phyloP scores from a whole-genome alignment of 2,329 filamentous ascomycete species.

The Alternaria angustiovoidea region DNA sequence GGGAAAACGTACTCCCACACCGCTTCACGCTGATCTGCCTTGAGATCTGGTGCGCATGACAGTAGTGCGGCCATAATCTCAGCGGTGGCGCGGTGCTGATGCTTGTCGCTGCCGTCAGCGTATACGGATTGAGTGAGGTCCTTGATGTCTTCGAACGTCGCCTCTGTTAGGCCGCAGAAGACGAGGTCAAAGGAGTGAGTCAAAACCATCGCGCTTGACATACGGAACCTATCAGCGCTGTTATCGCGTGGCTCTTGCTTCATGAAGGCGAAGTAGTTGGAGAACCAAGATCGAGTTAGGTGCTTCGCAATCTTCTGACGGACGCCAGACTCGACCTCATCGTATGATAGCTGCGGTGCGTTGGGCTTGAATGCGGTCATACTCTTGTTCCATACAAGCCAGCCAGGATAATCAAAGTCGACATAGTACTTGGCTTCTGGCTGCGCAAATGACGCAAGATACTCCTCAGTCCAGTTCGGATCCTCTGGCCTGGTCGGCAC shows the following conservation, averaged over 20 bases:
- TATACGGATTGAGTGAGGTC: constrained; percentile 80
- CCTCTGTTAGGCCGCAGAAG: constrained; percentile 77
- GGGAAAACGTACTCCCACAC: constrained; percentile 93
- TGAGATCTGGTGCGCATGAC: constrained; percentile 80
- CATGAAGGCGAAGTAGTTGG: constrained; percentile 87
- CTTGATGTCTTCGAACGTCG: constrained; percentile 87
- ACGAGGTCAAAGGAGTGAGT: constrained; percentile 92
- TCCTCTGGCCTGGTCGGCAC: constrained; percentile 75
- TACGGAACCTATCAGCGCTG: constrained; percentile 84
- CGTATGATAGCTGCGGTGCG: constrained; percentile 76
- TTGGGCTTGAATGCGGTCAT: constrained; percentile 82
- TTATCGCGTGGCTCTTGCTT: constrained; percentile 94
- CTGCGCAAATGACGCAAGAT: constrained; percentile 78
- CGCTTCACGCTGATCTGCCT: constrained; percentile 73
- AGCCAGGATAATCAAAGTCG: constrained; percentile 90
- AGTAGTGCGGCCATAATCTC: constrained; percentile 91
- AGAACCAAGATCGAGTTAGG: constrained; percentile 85
- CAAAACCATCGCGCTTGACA: constrained; percentile 84
- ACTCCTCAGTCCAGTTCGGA: constrained; percentile 78
- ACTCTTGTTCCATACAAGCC: constrained; percentile 92
- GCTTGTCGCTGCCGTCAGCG: constrained; percentile 93
- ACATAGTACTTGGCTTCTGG: constrained; percentile 86
- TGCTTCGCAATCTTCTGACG: constrained; percentile 81
- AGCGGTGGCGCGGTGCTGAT: constrained; percentile 93
- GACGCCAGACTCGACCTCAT: constrained; percentile 77